A percentile compares a stretch with the other conserved stretches of the same genome.
These are phyloP conservation scores for Datura wrightii DNA, from an alignment of 257 asterid genomes.

Conservation along the genomic window DNA sequence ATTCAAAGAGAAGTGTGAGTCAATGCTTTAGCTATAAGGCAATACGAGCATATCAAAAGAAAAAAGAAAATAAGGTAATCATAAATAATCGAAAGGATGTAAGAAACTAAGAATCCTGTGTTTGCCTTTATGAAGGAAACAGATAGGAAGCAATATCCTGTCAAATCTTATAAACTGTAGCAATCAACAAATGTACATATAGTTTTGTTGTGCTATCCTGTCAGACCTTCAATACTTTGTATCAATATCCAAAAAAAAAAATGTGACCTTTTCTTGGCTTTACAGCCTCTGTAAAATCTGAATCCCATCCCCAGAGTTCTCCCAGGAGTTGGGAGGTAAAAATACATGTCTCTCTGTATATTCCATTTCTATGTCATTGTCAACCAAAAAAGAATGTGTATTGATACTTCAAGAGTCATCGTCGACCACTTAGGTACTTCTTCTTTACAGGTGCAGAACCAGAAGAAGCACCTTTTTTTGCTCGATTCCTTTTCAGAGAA, in stretches of 20 bases:
- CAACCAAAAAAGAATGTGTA: conserved; percentile 3
- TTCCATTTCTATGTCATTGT: conserved; percentile 2
- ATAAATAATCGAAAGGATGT: too few species aligned
- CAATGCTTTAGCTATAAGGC: too few species aligned
- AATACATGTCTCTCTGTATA: not conserved
- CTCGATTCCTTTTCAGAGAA: conserved; percentile 29
- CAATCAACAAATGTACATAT: not conserved
- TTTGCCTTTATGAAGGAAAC: not conserved
- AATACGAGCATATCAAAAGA: too few species aligned
- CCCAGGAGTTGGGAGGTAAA: not conserved
- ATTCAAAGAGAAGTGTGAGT: too few species aligned
- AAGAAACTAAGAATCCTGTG: not conserved
- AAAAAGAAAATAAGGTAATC: not conserved
- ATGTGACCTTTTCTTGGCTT: conserved; percentile 4
- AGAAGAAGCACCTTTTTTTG: not conserved
- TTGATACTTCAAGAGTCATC: conserved; percentile 13
- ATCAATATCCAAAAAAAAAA: conserved; percentile 11
- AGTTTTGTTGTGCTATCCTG: not conserved
- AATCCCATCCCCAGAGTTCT: conserved; percentile 12
- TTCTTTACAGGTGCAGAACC: conserved; percentile 8
- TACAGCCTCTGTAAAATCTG: not conserved
- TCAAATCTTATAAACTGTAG: conserved; percentile 7
- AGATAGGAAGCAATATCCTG: not conserved
- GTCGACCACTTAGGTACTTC: conserved; percentile 24
- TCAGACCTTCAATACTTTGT: not conserved